phyloP scores from a whole-genome alignment of 305 asterid species.

The Lippia alba region DNA sequence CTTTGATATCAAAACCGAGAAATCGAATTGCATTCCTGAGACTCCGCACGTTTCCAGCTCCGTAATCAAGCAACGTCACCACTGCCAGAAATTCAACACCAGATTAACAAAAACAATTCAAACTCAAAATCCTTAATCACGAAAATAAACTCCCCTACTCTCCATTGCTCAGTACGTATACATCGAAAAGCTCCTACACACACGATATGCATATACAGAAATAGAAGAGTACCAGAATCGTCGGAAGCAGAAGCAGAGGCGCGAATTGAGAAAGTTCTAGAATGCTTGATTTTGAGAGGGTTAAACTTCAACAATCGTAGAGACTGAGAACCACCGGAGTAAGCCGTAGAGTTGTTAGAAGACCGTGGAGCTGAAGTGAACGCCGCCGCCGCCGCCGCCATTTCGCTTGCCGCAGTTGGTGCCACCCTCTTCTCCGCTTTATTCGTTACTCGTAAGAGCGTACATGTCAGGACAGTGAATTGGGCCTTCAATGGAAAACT shows the following conservation, averaged over 20 bases:
- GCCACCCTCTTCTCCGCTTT: slow-evolving; percentile 34
- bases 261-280: not conserved
- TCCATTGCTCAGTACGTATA: not conserved
- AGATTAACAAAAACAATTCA: not conserved
- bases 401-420: slow-evolving; percentile 34
- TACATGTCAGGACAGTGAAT: not conserved
- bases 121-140: not conserved
- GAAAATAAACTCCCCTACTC: not conserved
- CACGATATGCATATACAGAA: not conserved
- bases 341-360: slow-evolving; percentile 38
- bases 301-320: slow-evolving; percentile 44
- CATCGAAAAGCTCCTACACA: not conserved
- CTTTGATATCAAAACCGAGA: slow-evolving; percentile 82
- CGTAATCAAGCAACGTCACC: slow-evolving; percentile 93
- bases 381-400: slow-evolving; percentile 34
- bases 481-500: not conserved
- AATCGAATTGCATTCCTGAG: slow-evolving; percentile 79
- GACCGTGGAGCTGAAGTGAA: slow-evolving; percentile 47
- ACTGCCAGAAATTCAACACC: slow-evolving; percentile 44
- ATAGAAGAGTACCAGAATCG: slow-evolving; percentile 52
- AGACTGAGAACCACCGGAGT: slow-evolving; percentile 37
- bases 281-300: slow-evolving; percentile 7
- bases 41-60: slow-evolving; percentile 97
- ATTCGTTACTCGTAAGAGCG: slow-evolving; percentile 6
- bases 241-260: slow-evolving; percentile 49